phyloP scores from a whole-genome alignment of 2,329 filamentous ascomycete species.

The Coccinonectria pachysandricola region DNA sequence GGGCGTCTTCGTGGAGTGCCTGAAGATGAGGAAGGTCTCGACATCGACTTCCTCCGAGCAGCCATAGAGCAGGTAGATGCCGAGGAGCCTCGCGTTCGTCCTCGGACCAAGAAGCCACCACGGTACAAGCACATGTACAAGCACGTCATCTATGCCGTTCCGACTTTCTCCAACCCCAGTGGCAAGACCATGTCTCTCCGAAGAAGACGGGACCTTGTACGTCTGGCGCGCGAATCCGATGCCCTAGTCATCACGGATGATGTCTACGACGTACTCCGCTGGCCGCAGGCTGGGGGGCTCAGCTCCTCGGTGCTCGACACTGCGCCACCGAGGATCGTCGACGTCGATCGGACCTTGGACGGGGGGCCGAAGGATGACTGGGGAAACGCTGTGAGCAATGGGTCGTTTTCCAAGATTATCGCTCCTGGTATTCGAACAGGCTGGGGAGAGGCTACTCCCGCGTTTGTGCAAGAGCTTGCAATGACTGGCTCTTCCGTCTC shows the following conservation, averaged over 20 bases:
- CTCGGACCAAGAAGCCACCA: background rate
- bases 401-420: conserved; percentile 56
- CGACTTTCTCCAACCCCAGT: conserved; percentile 61
- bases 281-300: conserved; percentile 28
- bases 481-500: conserved; percentile 1
- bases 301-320: background rate
- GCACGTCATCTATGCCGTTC: conserved; percentile 58
- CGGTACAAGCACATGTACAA: conserved; percentile 44
- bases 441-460: conserved; percentile 7
- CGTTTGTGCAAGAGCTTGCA: conserved; percentile 1
- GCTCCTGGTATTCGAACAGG: conserved; percentile 50
- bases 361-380: conserved; percentile 35
- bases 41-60: conserved; percentile 8
- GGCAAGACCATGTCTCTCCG: conserved; percentile 51
- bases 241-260: conserved; percentile 58
- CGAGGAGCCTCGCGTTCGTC: background rate
- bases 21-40: conserved; percentile 36
- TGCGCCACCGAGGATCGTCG: conserved; percentile 38
- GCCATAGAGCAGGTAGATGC: background rate
- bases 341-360: conserved; percentile 37
- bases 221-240: conserved; percentile 52
- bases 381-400: conserved; percentile 56
- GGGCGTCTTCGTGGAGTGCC: conserved; percentile 45
- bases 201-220: conserved; percentile 46
- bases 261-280: conserved; percentile 62